Conservation (phyloP, 768 basidiomycete genomes). For the Coprinopsis sp. region DNA sequence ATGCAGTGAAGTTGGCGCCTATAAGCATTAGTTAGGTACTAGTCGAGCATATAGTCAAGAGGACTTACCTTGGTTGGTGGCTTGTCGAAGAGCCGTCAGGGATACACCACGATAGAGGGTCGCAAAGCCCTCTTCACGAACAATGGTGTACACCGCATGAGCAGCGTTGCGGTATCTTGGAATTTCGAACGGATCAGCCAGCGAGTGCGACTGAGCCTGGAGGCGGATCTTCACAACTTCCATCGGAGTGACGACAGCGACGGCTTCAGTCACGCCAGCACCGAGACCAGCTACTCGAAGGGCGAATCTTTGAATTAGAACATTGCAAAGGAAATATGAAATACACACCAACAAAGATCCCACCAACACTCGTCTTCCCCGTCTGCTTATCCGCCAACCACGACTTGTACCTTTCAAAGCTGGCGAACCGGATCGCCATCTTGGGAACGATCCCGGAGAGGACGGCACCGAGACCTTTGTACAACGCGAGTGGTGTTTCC, state of each 20-base stretch:
- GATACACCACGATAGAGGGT: slow-evolving; percentile 91
- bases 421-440: slow-evolving; percentile 98
- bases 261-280: slow-evolving; percentile 92
- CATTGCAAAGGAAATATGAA: slow-evolving; percentile 1
- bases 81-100: slow-evolving; percentile 92
- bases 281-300: slow-evolving; percentile 73
- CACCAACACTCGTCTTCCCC: slow-evolving; percentile 73
- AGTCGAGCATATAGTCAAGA: neutral
- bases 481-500: slow-evolving; percentile 92
- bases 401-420: slow-evolving; percentile 92
- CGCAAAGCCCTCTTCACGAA: slow-evolving; percentile 82
- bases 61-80: slow-evolving; percentile 86
- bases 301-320: neutral
- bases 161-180: slow-evolving; percentile 95
- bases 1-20: slow-evolving; percentile 97
- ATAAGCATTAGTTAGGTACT: neutral
- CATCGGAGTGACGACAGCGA: slow-evolving; percentile 95
- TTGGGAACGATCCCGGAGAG: slow-evolving; percentile 96
- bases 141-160: slow-evolving; percentile 91
- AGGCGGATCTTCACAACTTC: slow-evolving; percentile 98
- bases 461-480: slow-evolving; percentile 97
- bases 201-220: slow-evolving; percentile 94
- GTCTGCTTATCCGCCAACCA: slow-evolving; percentile 72
- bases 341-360: slow-evolving; percentile 78
- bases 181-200: slow-evolving; percentile 90